Percentiles rank a stretch among this genome's conserved stretches.
phyloP scores from a whole-genome alignment of 1,139 yeast species.

The Kodamaea sp. region DNA sequence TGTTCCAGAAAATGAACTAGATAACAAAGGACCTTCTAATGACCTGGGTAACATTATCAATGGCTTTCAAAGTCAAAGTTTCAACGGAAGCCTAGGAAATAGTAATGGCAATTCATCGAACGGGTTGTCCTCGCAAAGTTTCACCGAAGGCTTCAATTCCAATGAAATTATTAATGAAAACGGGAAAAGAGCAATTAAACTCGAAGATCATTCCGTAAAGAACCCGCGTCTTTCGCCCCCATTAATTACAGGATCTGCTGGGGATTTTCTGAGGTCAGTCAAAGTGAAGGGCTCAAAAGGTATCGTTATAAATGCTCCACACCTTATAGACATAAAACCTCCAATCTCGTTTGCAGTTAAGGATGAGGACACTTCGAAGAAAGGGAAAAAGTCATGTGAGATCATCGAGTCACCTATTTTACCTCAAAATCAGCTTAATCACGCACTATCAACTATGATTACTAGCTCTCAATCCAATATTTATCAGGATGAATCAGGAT shows the following conservation, averaged over 20 bases:
- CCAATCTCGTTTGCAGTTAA: slow-evolving; percentile 23
- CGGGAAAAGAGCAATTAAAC: slow-evolving; percentile 11
- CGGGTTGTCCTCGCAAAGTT: no score
- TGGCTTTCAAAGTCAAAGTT: background rate
- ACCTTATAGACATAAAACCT: slow-evolving; percentile 35
- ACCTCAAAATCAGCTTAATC: slow-evolving; percentile 31
- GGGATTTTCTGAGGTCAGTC: slow-evolving; percentile 45
- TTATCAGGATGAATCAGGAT: slow-evolving; percentile 31
- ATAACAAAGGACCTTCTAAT: background rate
- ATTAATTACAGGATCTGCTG: slow-evolving; percentile 48
- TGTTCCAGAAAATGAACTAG: background rate
- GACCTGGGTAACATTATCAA: background rate
- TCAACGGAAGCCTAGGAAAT: background rate
- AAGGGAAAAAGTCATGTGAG: slow-evolving; percentile 20
- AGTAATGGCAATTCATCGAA: no score
- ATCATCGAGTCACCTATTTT: slow-evolving; percentile 23
- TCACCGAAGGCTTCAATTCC: no score
- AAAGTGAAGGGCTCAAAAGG: slow-evolving; percentile 51
- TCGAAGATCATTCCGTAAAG: slow-evolving; percentile 1
- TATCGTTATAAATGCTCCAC: slow-evolving; percentile 43
- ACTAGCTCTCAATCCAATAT: slow-evolving; percentile 13
- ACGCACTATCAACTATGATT: slow-evolving; percentile 21
- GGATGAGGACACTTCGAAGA: slow-evolving; percentile 14
- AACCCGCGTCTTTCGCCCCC: slow-evolving; percentile 18
- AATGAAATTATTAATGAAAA: slow-evolving; percentile 6